Evolutionary conservation across 306 rosid species (phyloP), one percentile per base, ranked within the genome.

Genomic region (Quercus agrifolia): DNA sequence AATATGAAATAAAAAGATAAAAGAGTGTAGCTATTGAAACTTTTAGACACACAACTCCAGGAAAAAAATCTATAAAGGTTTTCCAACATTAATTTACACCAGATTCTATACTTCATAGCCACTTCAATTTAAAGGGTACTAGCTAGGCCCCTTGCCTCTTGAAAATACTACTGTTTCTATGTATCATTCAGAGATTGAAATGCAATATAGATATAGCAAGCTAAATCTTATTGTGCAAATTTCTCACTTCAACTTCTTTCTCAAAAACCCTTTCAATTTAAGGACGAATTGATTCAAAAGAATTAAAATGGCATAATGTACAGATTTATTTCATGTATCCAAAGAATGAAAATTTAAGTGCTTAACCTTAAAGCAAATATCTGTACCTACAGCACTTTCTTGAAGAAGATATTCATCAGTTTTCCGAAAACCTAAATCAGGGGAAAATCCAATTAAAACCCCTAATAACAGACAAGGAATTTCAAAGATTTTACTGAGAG

Each of bases 391-490:
- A 70, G 84, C 66, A 80, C 98, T 92, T 84, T 85, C 91, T 78
- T 83, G 92, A 79, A 94, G 91, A 83, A 94, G 92, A 78, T 86
- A 82, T 81, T 92, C 91, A 18, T 92, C 98, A 6, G 98, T 90
- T 90, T 85, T 90, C 17, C 86, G 91, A 74, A 90, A 92, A 85
- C 98, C 98, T 89, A 74, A 55, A 70, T 63, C 56, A 66, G 35
- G 7, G 72, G 56, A 74, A 38, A 31, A 71, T 31, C 80, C 57
- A 75, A 78, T 25, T 19, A 63, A 51, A 73, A 78, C 41, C 66
- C 73, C 51, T n/a, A 74, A 25, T 21, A 73, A 56, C 51, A 55
- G 54, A 73, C 41, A 71, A 57, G 52, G 12, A 71, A 66, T 51
- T 3, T n/a, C 30, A 33, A 18, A 30, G 23, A 76, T 55, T 64